Percentiles rank a stretch among this genome's conserved stretches.
These are phyloP conservation scores for Polyplosphaeria fusca DNA, from an alignment of 495 filamentous ascomycete genomes.

Conservation along the genomic window DNA sequence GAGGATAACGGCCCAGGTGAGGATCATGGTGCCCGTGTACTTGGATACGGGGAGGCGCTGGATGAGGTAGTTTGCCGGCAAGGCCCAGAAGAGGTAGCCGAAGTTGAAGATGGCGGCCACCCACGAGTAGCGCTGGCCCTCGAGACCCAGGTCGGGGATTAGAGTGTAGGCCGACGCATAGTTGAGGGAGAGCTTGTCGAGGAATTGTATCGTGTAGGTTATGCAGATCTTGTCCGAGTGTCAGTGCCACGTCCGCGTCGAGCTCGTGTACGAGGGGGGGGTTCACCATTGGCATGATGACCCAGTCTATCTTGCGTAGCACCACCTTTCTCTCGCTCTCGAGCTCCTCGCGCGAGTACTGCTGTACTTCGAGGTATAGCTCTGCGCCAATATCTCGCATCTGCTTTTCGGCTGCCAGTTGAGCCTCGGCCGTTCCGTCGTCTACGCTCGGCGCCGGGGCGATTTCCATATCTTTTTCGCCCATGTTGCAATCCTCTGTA, in stretches of 20 bases:
- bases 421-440: slow-evolving; percentile 5
- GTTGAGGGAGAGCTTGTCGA: slow-evolving; percentile 28
- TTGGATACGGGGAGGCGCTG: slow-evolving; percentile 56
- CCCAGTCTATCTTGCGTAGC: slow-evolving; percentile 31
- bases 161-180: slow-evolving; percentile 34
- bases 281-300: slow-evolving; percentile 35
- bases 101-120: slow-evolving; percentile 77
- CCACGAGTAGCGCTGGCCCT: slow-evolving; percentile 60
- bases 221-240: slow-evolving; percentile 18
- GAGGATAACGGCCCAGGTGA: slow-evolving; percentile 58
- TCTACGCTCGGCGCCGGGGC: slow-evolving; percentile 1
- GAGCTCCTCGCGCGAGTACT: slow-evolving; percentile 32
- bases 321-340: slow-evolving; percentile 29
- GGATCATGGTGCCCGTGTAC: slow-evolving; percentile 59
- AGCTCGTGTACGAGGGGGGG: neutral
- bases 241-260: neutral
- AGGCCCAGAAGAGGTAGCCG: slow-evolving; percentile 52
- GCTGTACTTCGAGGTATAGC: slow-evolving; percentile 30
- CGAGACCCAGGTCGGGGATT: slow-evolving; percentile 51
- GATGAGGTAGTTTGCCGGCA: slow-evolving; percentile 53
- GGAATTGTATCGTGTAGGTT: slow-evolving; percentile 32
- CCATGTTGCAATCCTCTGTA: neutral
- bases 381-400: slow-evolving; percentile 35
- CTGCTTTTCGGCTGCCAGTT: slow-evolving; percentile 26
- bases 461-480: slow-evolving; percentile 7